Evolutionary conservation across 352 stramenopile genomes (phyloP).

Genomic region (Pythium grandisporangium): DNA sequence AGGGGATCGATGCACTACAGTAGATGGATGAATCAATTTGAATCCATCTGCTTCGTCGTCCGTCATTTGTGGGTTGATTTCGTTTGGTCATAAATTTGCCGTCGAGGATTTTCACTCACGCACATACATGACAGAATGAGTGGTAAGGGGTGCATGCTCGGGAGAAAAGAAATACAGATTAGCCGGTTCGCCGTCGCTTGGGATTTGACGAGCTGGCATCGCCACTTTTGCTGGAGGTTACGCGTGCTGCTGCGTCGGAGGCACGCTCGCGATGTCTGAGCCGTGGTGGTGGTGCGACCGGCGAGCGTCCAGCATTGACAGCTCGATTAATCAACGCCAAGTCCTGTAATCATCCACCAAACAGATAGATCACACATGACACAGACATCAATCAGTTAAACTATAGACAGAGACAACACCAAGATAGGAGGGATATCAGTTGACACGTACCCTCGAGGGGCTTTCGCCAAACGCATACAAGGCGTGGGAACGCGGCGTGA

Average conservation of each 20-base stretch:
- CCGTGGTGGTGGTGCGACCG: constrained; percentile 3
- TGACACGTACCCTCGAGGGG: constrained; percentile 50
- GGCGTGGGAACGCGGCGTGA: constrained; percentile 71
- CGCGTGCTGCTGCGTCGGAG: constrained; percentile 2
- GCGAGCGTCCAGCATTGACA: constrained; percentile 12
- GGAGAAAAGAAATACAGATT: too few relatives aligned
- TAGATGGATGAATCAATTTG: too few relatives aligned
- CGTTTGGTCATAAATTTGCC: too few relatives aligned
- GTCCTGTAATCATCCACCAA: constrained; percentile 7
- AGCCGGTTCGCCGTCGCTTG: constrained; percentile 12
- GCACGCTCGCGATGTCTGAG: constrained; percentile 1
- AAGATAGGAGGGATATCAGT: not conserved
- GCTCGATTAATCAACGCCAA: constrained; percentile 19
- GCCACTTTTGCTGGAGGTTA: constrained; percentile 11
- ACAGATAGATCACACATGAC: not conserved
- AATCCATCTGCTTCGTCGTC: too few relatives aligned
- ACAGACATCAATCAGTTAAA: not conserved
- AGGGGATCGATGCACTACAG: too few relatives aligned
- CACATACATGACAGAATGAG: too few relatives aligned
- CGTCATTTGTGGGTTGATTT: too few relatives aligned
- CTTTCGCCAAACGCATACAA: constrained; percentile 86
- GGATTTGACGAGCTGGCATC: constrained; percentile 11
- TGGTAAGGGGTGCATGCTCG: too few relatives aligned
- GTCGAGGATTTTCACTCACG: too few relatives aligned
- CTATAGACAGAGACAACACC: not conserved